Evolutionary conservation across 202 grass and related monocot genomes (phyloP).

Genomic region (Dendrocalamus latiflorus): DNA sequence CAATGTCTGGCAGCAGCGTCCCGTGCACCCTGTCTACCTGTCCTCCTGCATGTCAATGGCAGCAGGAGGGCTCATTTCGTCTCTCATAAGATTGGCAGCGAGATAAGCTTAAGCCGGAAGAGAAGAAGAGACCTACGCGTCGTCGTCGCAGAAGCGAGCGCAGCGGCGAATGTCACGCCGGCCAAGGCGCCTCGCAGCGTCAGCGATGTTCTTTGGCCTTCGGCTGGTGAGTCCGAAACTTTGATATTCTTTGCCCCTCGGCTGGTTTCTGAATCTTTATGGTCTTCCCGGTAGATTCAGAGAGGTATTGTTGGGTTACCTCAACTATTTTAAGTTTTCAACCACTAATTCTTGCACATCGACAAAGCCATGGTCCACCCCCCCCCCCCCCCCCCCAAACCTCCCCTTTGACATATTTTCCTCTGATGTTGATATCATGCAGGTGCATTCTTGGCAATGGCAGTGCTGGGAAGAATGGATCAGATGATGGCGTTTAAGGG

Average conservation of each 20-base stretch:
- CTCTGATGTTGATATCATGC: not conserved
- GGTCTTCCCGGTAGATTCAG: not conserved
- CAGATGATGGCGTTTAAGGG: constrained; percentile 74
- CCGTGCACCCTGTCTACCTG: not conserved
- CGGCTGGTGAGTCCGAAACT: constrained; percentile 46
- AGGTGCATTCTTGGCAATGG: constrained; percentile 94
- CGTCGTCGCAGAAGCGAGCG: constrained; percentile 19
- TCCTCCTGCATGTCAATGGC: constrained; percentile 32
- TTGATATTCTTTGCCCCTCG: not conserved
- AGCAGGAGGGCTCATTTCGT: not conserved
- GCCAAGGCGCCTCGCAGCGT: constrained; percentile 7
- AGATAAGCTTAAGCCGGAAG: not conserved
- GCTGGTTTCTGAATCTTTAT: not conserved
- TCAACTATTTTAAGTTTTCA: no score
- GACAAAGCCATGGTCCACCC: no score
- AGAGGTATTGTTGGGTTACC: no score
- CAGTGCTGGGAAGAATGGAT: constrained; percentile 66
- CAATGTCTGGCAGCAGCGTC: constrained; percentile 39
- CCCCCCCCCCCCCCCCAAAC: no score
- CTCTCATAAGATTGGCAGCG: not conserved
- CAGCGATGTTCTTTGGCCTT: constrained; percentile 90
- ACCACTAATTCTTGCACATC: no score
- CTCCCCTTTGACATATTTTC: not conserved
- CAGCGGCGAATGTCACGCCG: constrained; percentile 18
- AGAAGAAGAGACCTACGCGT: not conserved